Evolutionary conservation across 257 asterid species (phyloP), one percentile per base, ranked within the genome.

Genomic region (Nicotiana obtusifolia): DNA sequence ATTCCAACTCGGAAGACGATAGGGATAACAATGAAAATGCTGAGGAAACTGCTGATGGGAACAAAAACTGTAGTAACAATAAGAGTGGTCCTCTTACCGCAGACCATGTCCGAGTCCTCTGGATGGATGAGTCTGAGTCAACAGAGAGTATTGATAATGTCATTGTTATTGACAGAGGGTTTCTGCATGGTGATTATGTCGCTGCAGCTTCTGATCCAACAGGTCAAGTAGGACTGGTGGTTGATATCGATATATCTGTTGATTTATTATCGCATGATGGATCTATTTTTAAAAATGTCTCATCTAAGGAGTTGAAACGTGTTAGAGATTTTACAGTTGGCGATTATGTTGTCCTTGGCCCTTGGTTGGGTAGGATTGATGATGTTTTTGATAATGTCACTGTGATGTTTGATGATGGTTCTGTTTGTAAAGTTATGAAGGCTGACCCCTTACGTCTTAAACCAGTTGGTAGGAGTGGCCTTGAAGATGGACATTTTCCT

Each of bases 351-450:
- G 92, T 94, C 81, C 94, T 89, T 78, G 99, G 98, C 82, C 97
- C 97, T n/a, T 97, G 99, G 99, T 87, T 97, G 67, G 99, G 99
- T 85, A 92, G 98, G 82, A 86, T 97, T 53, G 99, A 97, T 85
- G 98, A 92, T 20, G 94, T 97, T 77, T 85, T 88, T 82, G 99
- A 97, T 86, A 94, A 97, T 84, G 99, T 97, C 62, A 94, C 93
- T 10, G 96, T 97, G 78, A 85, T 91, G 86, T 90, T 97, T 81
- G 99, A 97, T 86, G 99, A 97, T 90, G 98, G 98, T 81, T 92
- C 98, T 81, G 89, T 92, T 33, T 97, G 98, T 89, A 97, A 90
- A 85, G 98, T 97, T 82, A 83, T 88, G 89, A 97, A 92, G 88
- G 98, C 97, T 33, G 98, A 97, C 71, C 96, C 98, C 0, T 52